Conservation (phyloP, 1,284 basidiomycete species). For the Waitea zeae region DNA sequence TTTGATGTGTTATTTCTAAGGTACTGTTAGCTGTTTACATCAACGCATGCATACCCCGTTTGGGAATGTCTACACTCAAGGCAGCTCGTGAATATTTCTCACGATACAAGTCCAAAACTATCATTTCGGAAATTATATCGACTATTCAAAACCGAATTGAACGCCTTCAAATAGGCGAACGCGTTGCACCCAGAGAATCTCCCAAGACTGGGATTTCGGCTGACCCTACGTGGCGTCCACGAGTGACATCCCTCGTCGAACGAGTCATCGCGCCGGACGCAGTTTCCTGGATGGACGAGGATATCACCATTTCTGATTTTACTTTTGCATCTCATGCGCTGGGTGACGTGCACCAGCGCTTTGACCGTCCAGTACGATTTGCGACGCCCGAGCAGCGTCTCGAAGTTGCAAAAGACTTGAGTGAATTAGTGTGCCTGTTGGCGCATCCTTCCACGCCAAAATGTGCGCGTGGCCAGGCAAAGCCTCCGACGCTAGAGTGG, state of each 20-base stretch:
- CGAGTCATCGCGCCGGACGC: constrained; percentile 21
- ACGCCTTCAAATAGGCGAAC: not conserved
- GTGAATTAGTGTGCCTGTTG: constrained; percentile 24
- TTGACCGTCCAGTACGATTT: not conserved
- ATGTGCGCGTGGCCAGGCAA: no score
- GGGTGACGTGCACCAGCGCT: not conserved
- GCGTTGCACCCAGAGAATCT: not conserved
- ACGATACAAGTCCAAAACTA: not conserved
- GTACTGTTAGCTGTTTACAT: no score
- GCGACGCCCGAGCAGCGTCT: constrained; percentile 10
- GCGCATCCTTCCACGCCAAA: constrained; percentile 19
- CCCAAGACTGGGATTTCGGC: not conserved
- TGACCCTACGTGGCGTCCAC: constrained; percentile 12
- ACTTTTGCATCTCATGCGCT: not conserved
- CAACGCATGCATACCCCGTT: no score
- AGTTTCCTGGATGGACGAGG: constrained; percentile 28
- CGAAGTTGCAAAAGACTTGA: constrained; percentile 17
- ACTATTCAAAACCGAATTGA: not conserved
- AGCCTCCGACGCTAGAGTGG: no score
- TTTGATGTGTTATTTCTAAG: no score
- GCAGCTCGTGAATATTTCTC: not conserved
- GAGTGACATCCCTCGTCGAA: constrained; percentile 15
- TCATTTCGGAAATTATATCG: not conserved
- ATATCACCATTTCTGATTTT: constrained; percentile 17
- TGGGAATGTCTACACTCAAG: no score